Base-by-base conservation (phyloP, 768 basidiomycete species). In the Lentinula boryana region DNA sequence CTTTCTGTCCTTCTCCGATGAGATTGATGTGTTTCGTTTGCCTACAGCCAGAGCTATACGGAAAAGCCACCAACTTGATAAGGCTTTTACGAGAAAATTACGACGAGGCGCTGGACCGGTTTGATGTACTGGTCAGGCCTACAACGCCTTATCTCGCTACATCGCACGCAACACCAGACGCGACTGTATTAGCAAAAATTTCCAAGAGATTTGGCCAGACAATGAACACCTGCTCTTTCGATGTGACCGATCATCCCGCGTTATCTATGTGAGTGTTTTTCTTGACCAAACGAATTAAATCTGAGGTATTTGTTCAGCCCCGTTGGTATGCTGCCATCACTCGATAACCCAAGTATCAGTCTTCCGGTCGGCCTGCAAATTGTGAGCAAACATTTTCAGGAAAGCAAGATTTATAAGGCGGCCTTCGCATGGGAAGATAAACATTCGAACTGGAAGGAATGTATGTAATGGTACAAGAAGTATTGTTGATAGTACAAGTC, bases 121-220 rank as follows among this genome's bases (percentile, higher is more conserved):
- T 36, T 12, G 59, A 60, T 18, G 23, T 60, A 15, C 59, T 60
- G 23, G 52, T 60, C 33, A 60, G 53, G 59, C 59, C 59, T 43
- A 60, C 59, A 6, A 54, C 41, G n/a, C 59, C 59, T n/a, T 60
- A 54, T 23, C 50, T 60, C 38, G 50, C 59, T 13, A 54, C 23
- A 23, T 38, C 44, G 5, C 38, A 52, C 35, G 59, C 59, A n/a
- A 4, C 51, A 12, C 48, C 33, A 21, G 59, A 54, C 13, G 59
- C 59, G 12, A 40, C 27, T 5, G 27, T 54, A 27, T 51, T 60
- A 38, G 59, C 52, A 40, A 51, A 60, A 18, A 32, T 60, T 38
- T 40, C 50, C 13, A 52, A 41, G 32, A 23, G 59, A 18, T 23
- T 54, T 3, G 59, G 59, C 8, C 52, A 52, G 23, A 60, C 59